Percentiles rank a stretch among this genome's conserved stretches.
phyloP scores from a whole-genome alignment of 1,284 basidiomycete species.

The Cryptococcus sp. region DNA sequence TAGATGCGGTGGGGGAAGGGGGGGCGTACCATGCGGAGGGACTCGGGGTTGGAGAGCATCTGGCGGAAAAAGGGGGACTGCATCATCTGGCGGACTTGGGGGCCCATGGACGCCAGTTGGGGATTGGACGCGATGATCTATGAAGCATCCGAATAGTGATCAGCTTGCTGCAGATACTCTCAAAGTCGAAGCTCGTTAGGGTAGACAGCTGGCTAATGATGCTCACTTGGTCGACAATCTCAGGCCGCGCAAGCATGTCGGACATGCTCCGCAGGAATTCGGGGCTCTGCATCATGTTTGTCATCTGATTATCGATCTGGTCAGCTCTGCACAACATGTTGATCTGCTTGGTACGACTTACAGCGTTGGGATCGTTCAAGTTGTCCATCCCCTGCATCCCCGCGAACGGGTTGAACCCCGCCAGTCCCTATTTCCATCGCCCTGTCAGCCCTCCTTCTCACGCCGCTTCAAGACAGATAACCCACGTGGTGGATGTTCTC shows the following conservation, averaged over 20 bases:
- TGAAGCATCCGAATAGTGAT: background rate
- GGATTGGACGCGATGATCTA: conserved; percentile 75
- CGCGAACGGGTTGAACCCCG: conserved; percentile 78
- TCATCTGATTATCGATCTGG: conserved; percentile 56
- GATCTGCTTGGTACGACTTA: conserved; percentile 47
- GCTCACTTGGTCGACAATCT: conserved; percentile 67
- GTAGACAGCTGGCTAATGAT: background rate
- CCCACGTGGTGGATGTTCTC: conserved; percentile 47
- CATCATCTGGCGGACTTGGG: conserved; percentile 74
- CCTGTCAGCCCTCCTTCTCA: background rate
- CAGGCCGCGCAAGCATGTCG: conserved; percentile 70
- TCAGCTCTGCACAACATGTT: conserved; percentile 8
- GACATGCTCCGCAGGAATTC: conserved; percentile 62
- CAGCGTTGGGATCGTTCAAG: conserved; percentile 83
- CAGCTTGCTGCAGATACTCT: background rate
- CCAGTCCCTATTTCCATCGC: conserved; percentile 32
- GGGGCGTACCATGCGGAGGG: conserved; percentile 36
- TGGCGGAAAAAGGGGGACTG: conserved; percentile 74
- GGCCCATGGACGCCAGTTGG: conserved; percentile 70
- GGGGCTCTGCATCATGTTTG: conserved; percentile 77
- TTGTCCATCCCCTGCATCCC: conserved; percentile 71
- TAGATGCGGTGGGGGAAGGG: too few relatives aligned
- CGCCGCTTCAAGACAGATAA: conserved; percentile 5
- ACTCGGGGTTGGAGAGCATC: conserved; percentile 60
- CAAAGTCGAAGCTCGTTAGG: background rate